Evolutionary conservation across 2,329 filamentous ascomycete genomes (phyloP).

Genomic region (Lecanicillium sp.): DNA sequence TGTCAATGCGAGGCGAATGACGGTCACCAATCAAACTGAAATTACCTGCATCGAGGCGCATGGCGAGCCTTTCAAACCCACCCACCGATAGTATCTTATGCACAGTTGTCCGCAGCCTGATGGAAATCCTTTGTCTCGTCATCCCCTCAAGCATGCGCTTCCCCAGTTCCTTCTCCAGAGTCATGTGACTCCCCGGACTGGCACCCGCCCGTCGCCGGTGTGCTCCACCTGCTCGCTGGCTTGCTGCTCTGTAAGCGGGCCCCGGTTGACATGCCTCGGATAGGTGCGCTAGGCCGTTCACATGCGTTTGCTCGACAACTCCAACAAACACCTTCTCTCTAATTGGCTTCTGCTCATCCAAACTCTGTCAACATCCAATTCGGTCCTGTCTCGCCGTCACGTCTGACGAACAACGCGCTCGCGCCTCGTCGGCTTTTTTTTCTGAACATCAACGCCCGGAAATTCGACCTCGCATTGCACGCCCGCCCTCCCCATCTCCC

Average conservation of each 20-base stretch:
- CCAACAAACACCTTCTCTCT: neutral
- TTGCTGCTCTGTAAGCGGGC: constrained; percentile 6
- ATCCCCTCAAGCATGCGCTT: neutral
- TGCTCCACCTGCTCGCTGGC: constrained; percentile 5
- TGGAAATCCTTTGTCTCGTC: neutral
- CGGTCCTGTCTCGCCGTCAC: neutral
- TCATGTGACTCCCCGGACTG: constrained; percentile 14
- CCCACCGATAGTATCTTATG: too few relatives aligned
- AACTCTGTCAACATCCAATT: neutral
- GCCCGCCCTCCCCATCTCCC: neutral
- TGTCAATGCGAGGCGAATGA: too few relatives aligned
- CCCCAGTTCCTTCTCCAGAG: constrained; percentile 6
- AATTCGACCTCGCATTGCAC: too few relatives aligned
- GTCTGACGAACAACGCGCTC: neutral
- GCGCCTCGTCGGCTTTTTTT: neutral
- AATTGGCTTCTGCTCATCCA: neutral
- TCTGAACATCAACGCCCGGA: too few relatives aligned
- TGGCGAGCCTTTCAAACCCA: too few relatives aligned
- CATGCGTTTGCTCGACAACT: constrained; percentile 5
- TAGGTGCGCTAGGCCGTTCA: constrained; percentile 11
- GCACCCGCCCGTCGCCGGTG: neutral
- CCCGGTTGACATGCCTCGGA: constrained; percentile 14
- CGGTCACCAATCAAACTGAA: too few relatives aligned
- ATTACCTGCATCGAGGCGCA: too few relatives aligned
- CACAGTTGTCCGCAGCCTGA: too few relatives aligned